Evolutionary conservation across 1,139 yeast species (phyloP), one percentile per base, ranked within the genome.

Genomic region (Yamadazyma atlantica): DNA sequence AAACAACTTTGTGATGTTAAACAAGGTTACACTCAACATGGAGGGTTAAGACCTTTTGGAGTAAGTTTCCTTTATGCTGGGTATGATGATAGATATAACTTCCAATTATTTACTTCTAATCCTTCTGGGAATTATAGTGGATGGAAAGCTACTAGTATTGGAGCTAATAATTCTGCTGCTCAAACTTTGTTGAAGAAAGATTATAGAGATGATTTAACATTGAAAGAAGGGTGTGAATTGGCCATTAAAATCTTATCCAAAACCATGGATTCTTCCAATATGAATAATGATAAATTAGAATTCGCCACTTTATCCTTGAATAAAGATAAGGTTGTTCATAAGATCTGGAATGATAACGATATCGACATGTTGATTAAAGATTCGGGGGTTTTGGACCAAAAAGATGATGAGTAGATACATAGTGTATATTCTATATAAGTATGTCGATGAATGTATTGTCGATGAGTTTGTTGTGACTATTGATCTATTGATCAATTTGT

Each of bases 121-220:
- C 99, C 99, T 11, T 85, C 96, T 0, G 99, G 99, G 26, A 94
- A 94, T 65, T 94, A 89, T 60, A 81, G 95, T 27, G 98, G 98
- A 19, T 94, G 99, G 99, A 89, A 86, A 63, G 98, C 98, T 32
- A 90, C 97, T 30, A 79, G 90, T 53, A 92, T 92, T 46, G 99
- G 99, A 29, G 96, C 97, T 40, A 94, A 92, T 66, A 90, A 88
- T 48, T 80, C 96, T 4, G 90, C 96, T 32, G 97, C 97, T 2
- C 98, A 94, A 66, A 90, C 98, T 1, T 70, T 94, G 48, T 74
- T 94, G 57, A 94, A 92, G 65, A 95, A 90, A 67, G 98, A 94
- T 56, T 94, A 86, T 68, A 88, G 85, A 57, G 94, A 87, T 51
- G 94, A 85, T 41, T 63, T 88, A 54, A 64, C 75, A 14, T 70